phyloP scores from a whole-genome alignment of 2,329 filamentous ascomycete genomes.

The Cladosporium cucumerinum region DNA sequence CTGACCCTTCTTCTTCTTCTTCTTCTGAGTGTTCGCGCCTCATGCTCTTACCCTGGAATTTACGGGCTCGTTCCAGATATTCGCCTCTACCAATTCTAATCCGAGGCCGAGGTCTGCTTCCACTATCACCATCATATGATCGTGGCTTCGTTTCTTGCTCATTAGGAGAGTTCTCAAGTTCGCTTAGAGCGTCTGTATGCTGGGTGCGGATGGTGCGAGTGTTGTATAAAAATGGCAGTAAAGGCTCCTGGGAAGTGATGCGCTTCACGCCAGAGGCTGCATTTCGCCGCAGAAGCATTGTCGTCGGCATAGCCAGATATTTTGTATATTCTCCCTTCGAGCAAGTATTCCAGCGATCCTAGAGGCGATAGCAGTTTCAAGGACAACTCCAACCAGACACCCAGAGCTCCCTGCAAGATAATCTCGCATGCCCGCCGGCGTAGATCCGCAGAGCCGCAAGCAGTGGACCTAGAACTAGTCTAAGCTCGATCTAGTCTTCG shows the following conservation, averaged over 20 bases:
- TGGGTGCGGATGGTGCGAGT: conserved; percentile 5
- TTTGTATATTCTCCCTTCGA: too few relatives aligned
- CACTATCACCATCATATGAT: background rate
- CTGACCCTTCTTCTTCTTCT: background rate
- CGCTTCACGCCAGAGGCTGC: background rate
- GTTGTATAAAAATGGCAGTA: conserved; percentile 14
- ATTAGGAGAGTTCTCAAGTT: background rate
- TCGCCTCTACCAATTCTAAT: background rate
- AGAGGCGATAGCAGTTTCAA: background rate
- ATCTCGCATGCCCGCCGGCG: conserved; percentile 4
- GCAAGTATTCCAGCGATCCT: background rate
- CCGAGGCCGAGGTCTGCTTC: background rate
- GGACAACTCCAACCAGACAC: background rate
- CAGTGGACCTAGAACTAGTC: background rate
- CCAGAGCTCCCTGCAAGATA: conserved; percentile 1
- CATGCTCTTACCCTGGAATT: background rate
- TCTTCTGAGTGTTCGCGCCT: background rate
- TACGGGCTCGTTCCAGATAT: background rate
- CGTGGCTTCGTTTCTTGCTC: background rate
- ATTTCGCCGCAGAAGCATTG: background rate
- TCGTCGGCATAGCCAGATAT: background rate
- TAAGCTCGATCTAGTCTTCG: background rate
- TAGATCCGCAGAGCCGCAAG: conserved; percentile 10
- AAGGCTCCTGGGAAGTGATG: conserved; percentile 5
- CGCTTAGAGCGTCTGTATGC: conserved; percentile 9